Evolutionary conservation across 1,139 yeast genomes (phyloP).

Genomic region (Geotrichum siamense): DNA sequence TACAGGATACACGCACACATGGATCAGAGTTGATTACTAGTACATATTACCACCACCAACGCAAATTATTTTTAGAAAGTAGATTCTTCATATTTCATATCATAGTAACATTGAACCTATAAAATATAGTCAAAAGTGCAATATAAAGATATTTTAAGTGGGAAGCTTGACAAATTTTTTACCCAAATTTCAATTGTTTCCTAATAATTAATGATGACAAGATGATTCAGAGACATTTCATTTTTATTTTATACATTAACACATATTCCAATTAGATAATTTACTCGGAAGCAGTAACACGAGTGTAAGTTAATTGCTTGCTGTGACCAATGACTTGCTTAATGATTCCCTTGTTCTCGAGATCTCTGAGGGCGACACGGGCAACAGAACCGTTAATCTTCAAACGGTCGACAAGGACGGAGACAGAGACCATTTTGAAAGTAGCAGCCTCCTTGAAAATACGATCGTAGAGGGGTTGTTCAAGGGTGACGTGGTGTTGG

Average conservation of each 20-base stretch:
- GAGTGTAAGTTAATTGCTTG: conserved; percentile 74
- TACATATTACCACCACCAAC: no score
- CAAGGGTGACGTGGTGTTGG: conserved; percentile 93
- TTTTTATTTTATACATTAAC: conserved; percentile 8
- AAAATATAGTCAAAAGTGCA: no score
- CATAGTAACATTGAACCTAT: no score
- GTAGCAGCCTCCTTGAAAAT: conserved; percentile 99
- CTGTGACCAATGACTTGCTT: conserved; percentile 93
- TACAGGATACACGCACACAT: no score
- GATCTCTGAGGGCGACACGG: conserved; percentile 94
- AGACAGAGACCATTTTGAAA: conserved; percentile 95
- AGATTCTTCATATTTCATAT: no score
- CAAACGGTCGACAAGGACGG: conserved; percentile 97
- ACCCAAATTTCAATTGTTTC: no score
- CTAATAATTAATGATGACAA: no score
- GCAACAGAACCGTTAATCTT: conserved; percentile 99
- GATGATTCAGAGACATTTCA: conserved; percentile 3
- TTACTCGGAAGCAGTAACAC: conserved; percentile 22
- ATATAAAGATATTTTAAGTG: no score
- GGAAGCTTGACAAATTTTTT: no score
- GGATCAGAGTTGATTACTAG: no score
- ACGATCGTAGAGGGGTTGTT: conserved; percentile 98
- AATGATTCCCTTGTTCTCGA: conserved; percentile 92
- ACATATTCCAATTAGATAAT: conserved; percentile 1
- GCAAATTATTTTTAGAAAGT: no score